Evolutionary conservation across 345 rosid species (phyloP), one percentile per base, ranked within the genome.

Genomic region (Salix koriyanagi): DNA sequence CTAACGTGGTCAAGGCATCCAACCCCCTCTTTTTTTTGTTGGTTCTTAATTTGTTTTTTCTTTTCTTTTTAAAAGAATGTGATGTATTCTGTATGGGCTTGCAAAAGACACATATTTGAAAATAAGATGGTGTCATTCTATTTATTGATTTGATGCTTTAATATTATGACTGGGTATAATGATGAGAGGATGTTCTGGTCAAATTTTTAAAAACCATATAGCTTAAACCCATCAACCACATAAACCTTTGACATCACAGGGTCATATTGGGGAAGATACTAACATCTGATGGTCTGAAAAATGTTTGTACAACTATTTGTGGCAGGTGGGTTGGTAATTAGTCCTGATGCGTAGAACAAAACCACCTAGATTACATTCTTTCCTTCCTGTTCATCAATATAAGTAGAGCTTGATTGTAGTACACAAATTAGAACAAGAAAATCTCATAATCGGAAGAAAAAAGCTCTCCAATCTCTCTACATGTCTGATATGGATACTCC

Each of bases 321-420:
- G 91, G 90, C 97, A 90, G 94, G 99, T 90, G 91, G 92, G 98
- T 93, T 84, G 94, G 94, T 95, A 89, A 89, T 90, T 90, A 83
- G 64, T 82, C 84, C 76, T 62, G 87, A 70, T 82, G 77, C 66
- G 21, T 71, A 71, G 84, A 78, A 79, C 84, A 71, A 62, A 62
- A 74, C 71, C 69, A 66, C 42, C 3, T 30, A 30, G 34, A 65
- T 15, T 4, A 36, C n/a, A 30, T 28, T 56, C 2, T 56, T 56
- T 6, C n/a, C 11, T 56, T 56, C 13, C 25, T 7, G 26, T 9
- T 56, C 13, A 56, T 56, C 23, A n/a, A 37, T 34, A 14, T 23
- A 41, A 68, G 26, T 37, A 30, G 67, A 65, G 39, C n/a, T 12
- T 28, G 37, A 28, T 26, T 30, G n/a, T 15, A 16, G 39, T 65